Evolutionary conservation across 208 protist species (phyloP), one percentile per base, ranked within the genome.

Genomic region (Lotmaria passim): DNA sequence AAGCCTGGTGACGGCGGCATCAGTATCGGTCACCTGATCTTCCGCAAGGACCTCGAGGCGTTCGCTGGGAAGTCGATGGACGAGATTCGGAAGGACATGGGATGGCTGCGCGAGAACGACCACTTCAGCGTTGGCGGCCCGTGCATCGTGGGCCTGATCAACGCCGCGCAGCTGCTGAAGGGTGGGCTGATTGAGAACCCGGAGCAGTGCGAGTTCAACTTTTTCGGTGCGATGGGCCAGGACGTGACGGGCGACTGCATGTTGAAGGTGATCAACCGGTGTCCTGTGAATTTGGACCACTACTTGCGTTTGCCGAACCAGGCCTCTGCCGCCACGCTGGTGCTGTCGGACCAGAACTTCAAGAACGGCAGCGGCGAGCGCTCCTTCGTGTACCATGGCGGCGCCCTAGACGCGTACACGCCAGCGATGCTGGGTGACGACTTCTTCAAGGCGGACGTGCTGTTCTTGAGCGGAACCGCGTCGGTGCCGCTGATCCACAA

Each of bases 371-470:
- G 55, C 51, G 78, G 78, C 34, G 78, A 83, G 72, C 66, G 78
- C 36, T 74, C 56, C 38, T 76, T 78, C 46, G 73, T 68, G 48
- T 62, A 73, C 44, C 47, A 79, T 50, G 63, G 67, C 67, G 72
- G 78, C 15, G 62, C 66, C 24, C 51, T 65, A 19, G 57, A 59
- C 47, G 36, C 46, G 19, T 57, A 59, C 39, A 65, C 46, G 58
- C 38, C 61, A 0, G 56, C 7, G 51, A 79, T 83, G 55, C 44
- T 75, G 11, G 63, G 66, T 31, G 68, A 83, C 11, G 60, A 62
- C 57, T 78, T 82, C 64, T 83, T 79, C 73, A 57, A 65, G 17
- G 73, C 51, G 12, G 63, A 83, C 59, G 69, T 78, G 31, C 34
- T 52, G 31, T 75, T 79, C 64, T 78, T 75, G 43, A 67, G 72